These are phyloP conservation scores for Proteromonas lacertae DNA, from an alignment of 352 stramenopile genomes.

Conservation along the genomic window DNA sequence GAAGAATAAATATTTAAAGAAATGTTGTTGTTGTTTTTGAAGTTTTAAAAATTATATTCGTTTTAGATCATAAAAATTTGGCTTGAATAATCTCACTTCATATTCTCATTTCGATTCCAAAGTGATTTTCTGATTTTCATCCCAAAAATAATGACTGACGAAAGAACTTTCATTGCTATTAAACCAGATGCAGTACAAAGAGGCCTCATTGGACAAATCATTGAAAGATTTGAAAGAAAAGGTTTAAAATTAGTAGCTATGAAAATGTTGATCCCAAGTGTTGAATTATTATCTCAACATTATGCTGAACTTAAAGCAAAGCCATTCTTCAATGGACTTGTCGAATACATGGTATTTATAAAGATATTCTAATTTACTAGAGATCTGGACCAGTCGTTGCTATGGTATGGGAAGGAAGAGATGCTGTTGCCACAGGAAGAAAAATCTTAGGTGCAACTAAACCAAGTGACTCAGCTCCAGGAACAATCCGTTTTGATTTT, in stretches of 20 bases:
- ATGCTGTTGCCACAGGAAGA: not conserved
- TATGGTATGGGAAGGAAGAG: not conserved
- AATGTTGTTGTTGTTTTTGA: too few relatives aligned
- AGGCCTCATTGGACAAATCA: not conserved
- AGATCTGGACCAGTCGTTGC: conserved; percentile 1
- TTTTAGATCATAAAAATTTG: too few relatives aligned
- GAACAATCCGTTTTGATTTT: conserved; percentile 4
- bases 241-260: not conserved
- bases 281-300: not conserved
- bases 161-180: not conserved
- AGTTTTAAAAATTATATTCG: too few relatives aligned
- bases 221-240: not conserved
- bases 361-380: not conserved
- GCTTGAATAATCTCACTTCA: too few relatives aligned
- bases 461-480: not conserved
- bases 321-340: conserved; percentile 23
- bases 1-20: too few relatives aligned
- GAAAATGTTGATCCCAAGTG: not conserved
- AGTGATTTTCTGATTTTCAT: too few relatives aligned
- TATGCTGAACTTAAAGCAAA: not conserved
- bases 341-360: conserved; percentile 80
- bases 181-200: not conserved
- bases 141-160: too few relatives aligned
- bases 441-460: not conserved
- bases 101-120: too few relatives aligned